Percentiles rank a stretch among this genome's conserved stretches.
Evolutionary conservation across 1,284 basidiomycete genomes (phyloP).

Genomic region (Sporisorium sorghi): DNA sequence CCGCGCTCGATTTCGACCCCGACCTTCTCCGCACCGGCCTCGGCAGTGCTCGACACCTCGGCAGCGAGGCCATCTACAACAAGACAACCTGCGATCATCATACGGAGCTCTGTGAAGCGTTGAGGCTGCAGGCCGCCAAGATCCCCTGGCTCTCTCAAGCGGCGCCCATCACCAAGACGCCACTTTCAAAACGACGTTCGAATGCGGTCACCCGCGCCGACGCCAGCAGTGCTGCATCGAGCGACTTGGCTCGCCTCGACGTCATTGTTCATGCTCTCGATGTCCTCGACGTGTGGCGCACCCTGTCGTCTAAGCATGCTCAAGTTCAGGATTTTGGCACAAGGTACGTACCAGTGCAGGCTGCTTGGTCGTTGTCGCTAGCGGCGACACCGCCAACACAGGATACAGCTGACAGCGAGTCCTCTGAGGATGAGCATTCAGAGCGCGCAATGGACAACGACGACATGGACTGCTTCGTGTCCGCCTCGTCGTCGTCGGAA

Average conservation of each 20-base stretch:
- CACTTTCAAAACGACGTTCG: not conserved
- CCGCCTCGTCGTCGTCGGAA: not conserved
- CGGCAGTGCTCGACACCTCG: no score
- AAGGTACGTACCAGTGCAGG: no score
- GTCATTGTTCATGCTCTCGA: constrained; percentile 28
- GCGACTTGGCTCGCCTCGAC: constrained; percentile 24
- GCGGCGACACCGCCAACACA: not conserved
- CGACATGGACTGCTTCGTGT: constrained; percentile 34
- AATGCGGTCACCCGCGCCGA: not conserved
- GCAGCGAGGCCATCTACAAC: constrained; percentile 1
- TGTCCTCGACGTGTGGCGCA: constrained; percentile 24
- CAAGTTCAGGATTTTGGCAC: not conserved
- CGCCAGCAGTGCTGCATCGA: not conserved
- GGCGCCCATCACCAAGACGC: constrained; percentile 9
- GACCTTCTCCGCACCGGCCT: not conserved
- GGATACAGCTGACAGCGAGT: not conserved
- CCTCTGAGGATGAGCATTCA: not conserved
- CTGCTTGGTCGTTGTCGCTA: not conserved
- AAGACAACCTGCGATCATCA: constrained; percentile 15
- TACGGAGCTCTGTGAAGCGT: constrained; percentile 17
- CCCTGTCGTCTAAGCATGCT: not conserved
- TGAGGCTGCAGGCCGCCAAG: constrained; percentile 15
- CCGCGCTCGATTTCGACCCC: constrained; percentile 17
- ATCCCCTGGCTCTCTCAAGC: constrained; percentile 27
- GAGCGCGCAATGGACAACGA: constrained; percentile 6